Base-by-base conservation (phyloP, 345 rosid species). In the Eucalyptus erythrocorys region DNA sequence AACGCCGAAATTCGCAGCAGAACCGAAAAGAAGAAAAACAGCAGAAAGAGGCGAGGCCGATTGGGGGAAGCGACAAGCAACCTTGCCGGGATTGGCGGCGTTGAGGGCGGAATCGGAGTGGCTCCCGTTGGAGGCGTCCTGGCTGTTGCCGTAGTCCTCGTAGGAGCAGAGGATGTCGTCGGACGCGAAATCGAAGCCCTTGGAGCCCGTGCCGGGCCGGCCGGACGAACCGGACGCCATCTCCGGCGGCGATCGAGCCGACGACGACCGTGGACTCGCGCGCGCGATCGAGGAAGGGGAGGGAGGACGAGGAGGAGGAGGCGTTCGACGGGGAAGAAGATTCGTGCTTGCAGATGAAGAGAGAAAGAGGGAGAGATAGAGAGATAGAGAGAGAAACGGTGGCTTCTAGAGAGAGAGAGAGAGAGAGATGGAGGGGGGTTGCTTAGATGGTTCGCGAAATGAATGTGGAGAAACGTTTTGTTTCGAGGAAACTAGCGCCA, bases 81-180 rank as follows among this genome's bases (percentile, higher is more conserved):
- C 95, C 95, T 93, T 93, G 87, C 82, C 48, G 42, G 94, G 92
- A 91, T 90, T 91, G 27, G 66, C 92, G 19, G 42, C 92, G 40
- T 80, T 92, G 81, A 86, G 89, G 8, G 90, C 92, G 84, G 96
- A 92, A 90, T 98, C 99, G 86, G 96, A 93, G 89, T 90, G 95
- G 88, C 87, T 66, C 22, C 96, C 99, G 68, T 95, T 96, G 71
- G 98, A 86, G 4, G 97, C 90, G 86, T 98, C 99, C 92, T 95
- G 97, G 66, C 66, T 27, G 89, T 93, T 94, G 85, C 91, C 91
- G 92, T 90, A 96, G 89, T 96, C 99, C 59, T 98, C 98, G 90
- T 98, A 98, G 13, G 99, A 95, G 95, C 98, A 97, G 90, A 98
- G 99, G 89, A 98, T 98, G 87, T 98, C 99, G 92, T 97, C 99